Evolutionary conservation across 768 basidiomycete genomes (phyloP), one percentile per base, ranked within the genome.

Genomic region (Suillus spraguei): DNA sequence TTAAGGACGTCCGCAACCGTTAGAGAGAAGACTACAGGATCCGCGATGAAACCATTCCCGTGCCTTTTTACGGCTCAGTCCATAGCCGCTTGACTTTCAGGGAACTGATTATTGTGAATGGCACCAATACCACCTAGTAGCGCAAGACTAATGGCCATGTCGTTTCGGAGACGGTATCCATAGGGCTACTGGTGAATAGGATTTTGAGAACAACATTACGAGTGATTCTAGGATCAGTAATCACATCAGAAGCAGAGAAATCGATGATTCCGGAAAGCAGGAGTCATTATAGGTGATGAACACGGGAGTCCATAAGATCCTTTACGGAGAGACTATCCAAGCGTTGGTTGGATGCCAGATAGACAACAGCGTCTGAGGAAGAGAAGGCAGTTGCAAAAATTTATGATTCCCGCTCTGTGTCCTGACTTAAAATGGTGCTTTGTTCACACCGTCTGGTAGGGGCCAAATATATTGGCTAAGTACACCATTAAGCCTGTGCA

Each of bases 91-190:
- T 99, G 97, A 5, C 86, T 85, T 50, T 87, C 87, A 0, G 95
- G 72, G 1, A 88, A 67, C 75, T 95, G 93, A 77, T 99, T 99
- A 79, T 99, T 95, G 76, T 99, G 97, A 70, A 99, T 98, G 72
- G 99, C 93, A 79, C 97, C 97, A 65, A 99, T 91, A 61, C 97
- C 97, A 56, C 97, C 97, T 62, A 96, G 86, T 60, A 99, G 88
- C 83, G 95, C 94, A 84, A 97, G 88, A 58, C 89, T 81, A 73
- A 97, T 94, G 36, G 94, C 94, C 93, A 96, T 97, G 64, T 93
- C 88, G 85, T 87, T 78, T 98, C 97, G 1, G 97, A 99, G 69
- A 99, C 97, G 52, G 97, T 99, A 80, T 99, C 97, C 97, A 99
- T 99, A 17, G 97, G 97, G 59, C 94, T 96, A 75, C 94, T 97